Evolutionary conservation across 306 rosid genomes (phyloP), one percentile per base, ranked within the genome.

Genomic region (Lathyrus aphaca): DNA sequence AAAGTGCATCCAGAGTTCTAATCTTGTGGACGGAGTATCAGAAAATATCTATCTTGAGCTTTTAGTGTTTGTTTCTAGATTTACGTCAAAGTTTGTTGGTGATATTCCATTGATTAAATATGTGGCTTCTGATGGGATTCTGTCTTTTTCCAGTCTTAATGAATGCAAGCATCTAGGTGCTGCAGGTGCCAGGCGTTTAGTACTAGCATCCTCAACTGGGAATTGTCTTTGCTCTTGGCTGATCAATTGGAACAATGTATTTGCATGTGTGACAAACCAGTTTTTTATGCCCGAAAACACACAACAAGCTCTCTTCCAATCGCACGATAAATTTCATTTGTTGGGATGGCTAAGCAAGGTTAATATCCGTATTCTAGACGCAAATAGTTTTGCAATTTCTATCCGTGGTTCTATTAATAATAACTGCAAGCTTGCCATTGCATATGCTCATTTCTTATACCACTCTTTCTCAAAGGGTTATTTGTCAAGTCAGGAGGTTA

Each of bases 1-100:
- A 8, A 91, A 82, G 81, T 91, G 91, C 85, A 73, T 91, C 16
- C 83, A 72, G 80, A 76, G 91, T 59, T 73, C 84, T 15, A 67
- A 76, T 64, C 82, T 91, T 38, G 91, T 85, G 17, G 80, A 35
- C 14, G 77, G 75, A 50, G 89, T 86, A 23, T 73, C 91, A 3
- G 96, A 91, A 16, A 66, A 44, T 25, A 57, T 78, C 13, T 86
- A 91, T 73, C 58, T 85, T 42, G 66, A 80, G 69, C 85, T 91
- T 74, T 71, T 91, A 9, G 29, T 66, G 59, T 88, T 86, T 69
- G 18, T 86, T 66, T 80, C 91, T 8, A 71, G 42, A 16, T 64
- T 82, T 8, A 83, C 87, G 92, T 13, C 80, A 21, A 77, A 18
- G 19, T 72, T 83, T 45, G 2, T 86, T 45, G 68, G 1, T 51